phyloP scores from a whole-genome alignment of 2,329 filamentous ascomycete species.

The Colletotrichum lupini region DNA sequence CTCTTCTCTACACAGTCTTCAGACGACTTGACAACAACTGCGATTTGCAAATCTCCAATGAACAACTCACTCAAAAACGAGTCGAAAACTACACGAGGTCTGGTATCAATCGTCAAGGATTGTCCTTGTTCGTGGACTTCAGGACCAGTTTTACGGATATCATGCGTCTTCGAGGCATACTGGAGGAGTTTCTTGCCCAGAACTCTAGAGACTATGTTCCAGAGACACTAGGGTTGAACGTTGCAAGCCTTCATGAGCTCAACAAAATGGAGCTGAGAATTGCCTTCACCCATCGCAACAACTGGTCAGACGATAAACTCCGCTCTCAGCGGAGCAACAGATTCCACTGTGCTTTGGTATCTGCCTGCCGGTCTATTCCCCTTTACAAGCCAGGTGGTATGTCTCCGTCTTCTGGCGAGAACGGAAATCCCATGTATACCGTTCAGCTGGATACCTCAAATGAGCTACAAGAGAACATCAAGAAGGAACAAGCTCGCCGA shows the following conservation, averaged over 20 bases:
- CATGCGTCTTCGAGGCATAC: constrained; percentile 67
- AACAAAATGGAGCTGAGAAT: constrained; percentile 43
- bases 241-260: constrained; percentile 61
- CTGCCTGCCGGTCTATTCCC: constrained; percentile 73
- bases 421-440: constrained; percentile 35
- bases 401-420: constrained; percentile 26
- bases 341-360: constrained; percentile 78
- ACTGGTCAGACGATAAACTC: constrained; percentile 79
- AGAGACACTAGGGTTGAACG: constrained; percentile 73
- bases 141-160: constrained; percentile 77
- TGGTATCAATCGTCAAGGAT: constrained; percentile 68
- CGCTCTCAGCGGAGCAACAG: constrained; percentile 78
- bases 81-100: constrained; percentile 78
- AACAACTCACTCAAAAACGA: constrained; percentile 75
- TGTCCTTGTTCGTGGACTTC: constrained; percentile 76
- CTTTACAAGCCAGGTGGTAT: constrained; percentile 58
- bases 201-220: constrained; percentile 71
- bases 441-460: constrained; percentile 17
- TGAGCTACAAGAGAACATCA: constrained; percentile 25
- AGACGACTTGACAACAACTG: constrained; percentile 44
- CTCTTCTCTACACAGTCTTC: constrained; percentile 48
- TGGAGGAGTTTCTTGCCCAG: constrained; percentile 73
- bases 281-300: constrained; percentile 80
- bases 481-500: constrained; percentile 33
- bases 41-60: constrained; percentile 60